Percentiles rank a stretch among this genome's conserved stretches.
These are phyloP conservation scores for Saccharomycopsis sp. DNA, from an alignment of 805 yeast genomes.

Conservation along the genomic window DNA sequence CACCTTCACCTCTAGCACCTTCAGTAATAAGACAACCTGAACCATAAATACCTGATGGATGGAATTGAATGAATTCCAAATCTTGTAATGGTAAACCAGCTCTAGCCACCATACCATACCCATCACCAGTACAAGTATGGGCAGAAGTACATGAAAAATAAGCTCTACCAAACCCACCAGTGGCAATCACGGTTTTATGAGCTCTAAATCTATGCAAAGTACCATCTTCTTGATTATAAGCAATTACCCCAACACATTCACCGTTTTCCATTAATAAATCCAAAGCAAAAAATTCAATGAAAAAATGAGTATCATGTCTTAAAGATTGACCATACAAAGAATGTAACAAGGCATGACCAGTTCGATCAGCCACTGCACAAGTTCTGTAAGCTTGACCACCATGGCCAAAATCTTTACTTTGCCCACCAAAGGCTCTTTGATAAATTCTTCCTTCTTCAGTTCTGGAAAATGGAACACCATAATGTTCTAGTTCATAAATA, in stretches of 20 bases:
- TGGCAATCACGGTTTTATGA: constrained; percentile 91
- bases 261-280: constrained; percentile 93
- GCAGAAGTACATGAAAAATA: constrained; percentile 99
- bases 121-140: constrained; percentile 99
- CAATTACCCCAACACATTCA: constrained; percentile 92
- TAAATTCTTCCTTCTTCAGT: constrained; percentile 93
- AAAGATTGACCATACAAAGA: constrained; percentile 93
- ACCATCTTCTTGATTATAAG: constrained; percentile 98
- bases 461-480: constrained; percentile 97
- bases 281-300: constrained; percentile 93
- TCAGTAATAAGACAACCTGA: constrained; percentile 98
- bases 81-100: constrained; percentile 98
- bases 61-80: constrained; percentile 96
- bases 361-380: constrained; percentile 98
- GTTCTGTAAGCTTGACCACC: constrained; percentile 99
- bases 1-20: constrained; percentile 99
- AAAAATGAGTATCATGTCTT: constrained; percentile 94
- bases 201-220: constrained; percentile 96
- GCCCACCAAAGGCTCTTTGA: constrained; percentile 99
- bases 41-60: constrained; percentile 98
- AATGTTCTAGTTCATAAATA: constrained; percentile 93
- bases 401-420: constrained; percentile 87
- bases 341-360: constrained; percentile 95
- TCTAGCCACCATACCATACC: constrained; percentile 95
- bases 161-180: constrained; percentile 98